Conservation (phyloP, 192 early-diverging fungal species). For the Podila verticillata region DNA sequence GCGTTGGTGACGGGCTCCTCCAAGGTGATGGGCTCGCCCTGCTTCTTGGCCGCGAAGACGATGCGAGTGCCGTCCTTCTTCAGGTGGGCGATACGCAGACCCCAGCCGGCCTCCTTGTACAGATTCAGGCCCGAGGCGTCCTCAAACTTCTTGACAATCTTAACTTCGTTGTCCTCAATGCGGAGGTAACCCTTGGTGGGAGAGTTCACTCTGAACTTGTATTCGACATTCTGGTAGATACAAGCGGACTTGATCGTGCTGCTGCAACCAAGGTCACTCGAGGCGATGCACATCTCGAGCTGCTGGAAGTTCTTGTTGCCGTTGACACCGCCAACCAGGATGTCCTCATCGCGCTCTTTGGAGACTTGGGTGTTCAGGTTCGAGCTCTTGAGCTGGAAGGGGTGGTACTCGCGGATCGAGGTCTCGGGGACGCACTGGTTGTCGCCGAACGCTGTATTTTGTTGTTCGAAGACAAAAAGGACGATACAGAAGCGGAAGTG, state of each 20-base stretch:
- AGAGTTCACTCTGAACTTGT: not conserved
- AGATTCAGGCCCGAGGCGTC: not conserved
- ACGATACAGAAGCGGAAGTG: not conserved
- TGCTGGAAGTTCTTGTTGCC: conserved; percentile 2
- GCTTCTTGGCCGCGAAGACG: not conserved
- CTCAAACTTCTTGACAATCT: not conserved
- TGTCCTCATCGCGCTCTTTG: not conserved
- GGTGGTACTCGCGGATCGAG: not conserved
- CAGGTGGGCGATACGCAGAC: conserved; percentile 9
- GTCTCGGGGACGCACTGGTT: conserved; percentile 1
- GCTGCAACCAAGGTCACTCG: not conserved
- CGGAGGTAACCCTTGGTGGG: not conserved
- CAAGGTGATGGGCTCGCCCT: conserved; percentile 3
- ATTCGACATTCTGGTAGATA: not conserved
- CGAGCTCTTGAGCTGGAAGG: conserved; percentile 1
- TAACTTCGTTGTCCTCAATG: not conserved
- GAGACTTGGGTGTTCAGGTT: not conserved
- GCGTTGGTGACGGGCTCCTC: conserved; percentile 4
- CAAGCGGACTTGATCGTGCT: not conserved
- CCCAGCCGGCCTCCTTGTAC: conserved; percentile 23
- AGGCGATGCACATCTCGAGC: not conserved
- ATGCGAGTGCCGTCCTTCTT: not conserved
- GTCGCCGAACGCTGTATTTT: not conserved
- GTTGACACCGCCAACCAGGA: not conserved
- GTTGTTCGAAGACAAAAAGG: not conserved